Evolutionary conservation across 768 basidiomycete species (phyloP), one percentile per base, ranked within the genome.

Genomic region (Mycena crocata): DNA sequence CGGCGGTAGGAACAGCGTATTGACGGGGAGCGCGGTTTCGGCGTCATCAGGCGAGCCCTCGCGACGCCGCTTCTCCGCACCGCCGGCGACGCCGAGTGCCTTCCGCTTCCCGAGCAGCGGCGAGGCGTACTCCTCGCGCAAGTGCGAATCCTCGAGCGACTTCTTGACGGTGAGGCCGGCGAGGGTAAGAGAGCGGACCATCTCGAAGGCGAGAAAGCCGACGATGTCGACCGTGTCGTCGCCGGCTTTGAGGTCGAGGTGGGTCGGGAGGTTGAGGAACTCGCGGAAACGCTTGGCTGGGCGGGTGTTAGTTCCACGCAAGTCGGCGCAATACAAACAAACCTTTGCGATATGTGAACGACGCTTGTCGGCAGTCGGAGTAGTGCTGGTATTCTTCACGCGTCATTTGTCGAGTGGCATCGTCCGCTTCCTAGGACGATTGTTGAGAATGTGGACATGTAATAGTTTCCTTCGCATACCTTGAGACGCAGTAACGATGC

Each of bases 261-360:
- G 91, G 0, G 91, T 73, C 4, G 95, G 93, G 14, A 98, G 87
- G 76, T 95, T 95, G 58, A 98, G 86, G 74, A 98, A 98, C 74
- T 98, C 96, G 44, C 93, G 87, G 80, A 99, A 99, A 8, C 96
- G 94, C 79, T 96, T 96, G 17, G 91, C 96, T 98, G 68, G 1
- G 32, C n/a, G 37, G 10, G 34, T 44, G 32, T 63, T 37, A 56
- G 34, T 50, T 23, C 26, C 44, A 37, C 40, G 40, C 32, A n/a
- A 35, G 40, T 19, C n/a, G 3, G 46, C 46, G 46, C 42, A 8
- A 39, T 24, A 58, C n/a, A 28, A 40, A 77, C 81, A 34, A 48
- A 94, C 96, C 92, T 90, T 98, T 99, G 58, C 96, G 90, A 77
- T 96, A 98, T 1, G 96, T 98, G 77, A 98, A 99, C 19, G 94